Conservation (phyloP, 2,329 filamentous ascomycete species). For the Aspergillus ochraceus region DNA sequence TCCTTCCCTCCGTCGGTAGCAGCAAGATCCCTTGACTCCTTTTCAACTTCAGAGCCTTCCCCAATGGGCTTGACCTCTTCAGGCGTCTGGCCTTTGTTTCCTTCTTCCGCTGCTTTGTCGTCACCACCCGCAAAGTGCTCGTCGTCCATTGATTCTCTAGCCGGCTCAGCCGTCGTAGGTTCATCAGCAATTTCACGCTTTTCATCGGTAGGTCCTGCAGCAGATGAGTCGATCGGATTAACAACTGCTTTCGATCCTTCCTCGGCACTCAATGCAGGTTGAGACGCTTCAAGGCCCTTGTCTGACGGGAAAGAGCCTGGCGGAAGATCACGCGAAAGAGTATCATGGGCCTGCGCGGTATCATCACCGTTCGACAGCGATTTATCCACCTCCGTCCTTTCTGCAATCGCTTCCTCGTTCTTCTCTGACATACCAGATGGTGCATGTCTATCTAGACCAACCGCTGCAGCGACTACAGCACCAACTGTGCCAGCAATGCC, state of each 20-base stretch:
- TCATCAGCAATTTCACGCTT: neutral
- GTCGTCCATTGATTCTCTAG: neutral
- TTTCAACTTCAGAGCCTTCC: neutral
- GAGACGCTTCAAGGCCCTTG: neutral
- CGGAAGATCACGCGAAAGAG: neutral
- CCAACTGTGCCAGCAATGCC: constrained; percentile 25
- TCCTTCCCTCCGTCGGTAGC: neutral
- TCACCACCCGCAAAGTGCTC: neutral
- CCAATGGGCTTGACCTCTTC: neutral
- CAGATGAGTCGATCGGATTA: neutral
- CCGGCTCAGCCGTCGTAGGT: neutral
- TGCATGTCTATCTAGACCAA: neutral
- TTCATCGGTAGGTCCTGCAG: neutral
- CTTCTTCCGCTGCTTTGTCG: neutral
- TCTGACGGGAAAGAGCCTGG: neutral
- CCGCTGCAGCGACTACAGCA: constrained; percentile 25
- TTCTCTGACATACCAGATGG: neutral
- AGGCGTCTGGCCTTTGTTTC: neutral
- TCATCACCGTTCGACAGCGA: constrained; percentile 2
- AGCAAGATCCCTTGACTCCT: neutral
- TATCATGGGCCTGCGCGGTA: neutral
- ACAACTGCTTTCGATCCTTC: neutral
- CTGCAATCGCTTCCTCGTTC: neutral
- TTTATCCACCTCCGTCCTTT: neutral
- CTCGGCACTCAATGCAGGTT: neutral